Conservation (phyloP, 805 yeast species). For the Candida alai region DNA sequence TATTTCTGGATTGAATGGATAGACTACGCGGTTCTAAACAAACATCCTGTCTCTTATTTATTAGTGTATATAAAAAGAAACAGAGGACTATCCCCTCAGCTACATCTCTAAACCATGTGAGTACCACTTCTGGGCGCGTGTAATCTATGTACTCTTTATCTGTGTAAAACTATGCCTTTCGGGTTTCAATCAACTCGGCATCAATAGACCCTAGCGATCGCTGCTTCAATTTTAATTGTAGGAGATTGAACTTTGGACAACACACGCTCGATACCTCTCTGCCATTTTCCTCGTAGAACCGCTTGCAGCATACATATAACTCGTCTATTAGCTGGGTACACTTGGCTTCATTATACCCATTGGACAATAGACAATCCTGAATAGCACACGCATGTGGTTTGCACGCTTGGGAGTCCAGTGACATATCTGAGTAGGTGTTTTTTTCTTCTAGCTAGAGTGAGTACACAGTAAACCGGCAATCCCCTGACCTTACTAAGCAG, state of each 20-base stretch:
- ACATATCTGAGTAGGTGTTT: no score
- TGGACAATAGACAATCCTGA: conserved; percentile 66
- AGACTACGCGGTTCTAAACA: conserved; percentile 75
- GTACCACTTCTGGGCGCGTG: no score
- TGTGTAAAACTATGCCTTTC: conserved; percentile 10
- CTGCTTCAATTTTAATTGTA: conserved; percentile 63
- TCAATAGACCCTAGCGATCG: conserved; percentile 54
- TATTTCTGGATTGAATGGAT: conserved; percentile 31
- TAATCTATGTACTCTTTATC: no score
- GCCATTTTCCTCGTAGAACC: conserved; percentile 61
- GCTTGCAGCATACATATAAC: conserved; percentile 70
- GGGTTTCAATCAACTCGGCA: conserved; percentile 43
- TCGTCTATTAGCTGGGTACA: conserved; percentile 68
- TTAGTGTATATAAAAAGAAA: not conserved
- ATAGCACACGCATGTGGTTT: conserved; percentile 80
- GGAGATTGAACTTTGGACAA: conserved; percentile 69
- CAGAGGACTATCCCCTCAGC: no score
- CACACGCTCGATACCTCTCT: conserved; percentile 60
- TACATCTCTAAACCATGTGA: no score
- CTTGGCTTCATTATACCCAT: conserved; percentile 66
- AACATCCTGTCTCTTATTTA: conserved; percentile 33
- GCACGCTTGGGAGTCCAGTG: conserved; percentile 43
- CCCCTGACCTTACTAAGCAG: no score
- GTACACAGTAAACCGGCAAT: no score
- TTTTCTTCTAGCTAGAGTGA: no score